These are phyloP conservation scores for Iris pallida DNA, from an alignment of 116 monocot species.

Conservation along the genomic window DNA sequence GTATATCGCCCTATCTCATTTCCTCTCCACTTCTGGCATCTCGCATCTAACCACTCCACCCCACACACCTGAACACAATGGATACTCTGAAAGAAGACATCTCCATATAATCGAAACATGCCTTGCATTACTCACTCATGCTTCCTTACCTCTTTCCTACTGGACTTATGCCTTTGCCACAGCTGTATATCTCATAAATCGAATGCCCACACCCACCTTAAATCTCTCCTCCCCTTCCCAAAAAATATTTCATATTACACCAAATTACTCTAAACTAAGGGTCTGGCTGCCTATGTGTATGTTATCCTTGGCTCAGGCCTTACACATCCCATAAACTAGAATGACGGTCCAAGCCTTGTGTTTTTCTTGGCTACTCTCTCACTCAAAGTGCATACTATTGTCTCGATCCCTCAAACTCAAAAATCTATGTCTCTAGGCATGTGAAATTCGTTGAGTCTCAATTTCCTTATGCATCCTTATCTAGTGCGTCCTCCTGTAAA, in stretches of 20 bases:
- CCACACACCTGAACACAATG: not conserved
- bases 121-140: not conserved
- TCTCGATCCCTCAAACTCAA: not conserved
- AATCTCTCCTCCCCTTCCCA: not conserved
- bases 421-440: not conserved
- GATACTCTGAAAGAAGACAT: not conserved
- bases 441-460: not conserved
- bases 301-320: not conserved
- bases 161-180: conserved; percentile 1
- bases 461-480: not conserved
- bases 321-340: not conserved
- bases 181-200: not conserved
- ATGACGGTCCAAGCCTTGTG: not conserved
- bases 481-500: not conserved
- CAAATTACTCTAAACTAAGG: not conserved
- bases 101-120: conserved; percentile 3
- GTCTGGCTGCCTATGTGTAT: not conserved
- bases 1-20: not conserved
- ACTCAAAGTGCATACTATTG: not conserved
- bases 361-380: not conserved
- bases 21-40: not conserved
- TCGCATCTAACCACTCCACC: not conserved
- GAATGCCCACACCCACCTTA: not conserved
- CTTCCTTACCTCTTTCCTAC: conserved; percentile 6
- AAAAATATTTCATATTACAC: not conserved